These are phyloP conservation scores for Hydrangea macrophylla DNA, from an alignment of 148 eudicot species.

Conservation along the genomic window DNA sequence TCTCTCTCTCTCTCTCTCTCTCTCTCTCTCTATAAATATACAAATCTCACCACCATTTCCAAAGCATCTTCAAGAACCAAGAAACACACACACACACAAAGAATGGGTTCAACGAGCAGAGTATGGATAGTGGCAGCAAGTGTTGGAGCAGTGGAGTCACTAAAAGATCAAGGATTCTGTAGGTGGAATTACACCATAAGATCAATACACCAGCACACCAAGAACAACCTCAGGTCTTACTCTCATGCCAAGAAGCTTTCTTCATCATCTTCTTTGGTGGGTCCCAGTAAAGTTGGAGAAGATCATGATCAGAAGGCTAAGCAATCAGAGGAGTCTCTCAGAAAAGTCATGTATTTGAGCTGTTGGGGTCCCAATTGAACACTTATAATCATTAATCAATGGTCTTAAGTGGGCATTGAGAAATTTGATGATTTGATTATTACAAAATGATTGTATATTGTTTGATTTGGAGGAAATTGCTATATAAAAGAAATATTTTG, in stretches of 20 bases:
- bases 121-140: conserved; percentile 28
- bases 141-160: conserved; percentile 22
- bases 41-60: too few relatives aligned
- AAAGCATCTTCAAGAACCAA: background rate
- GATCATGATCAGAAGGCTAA: background rate
- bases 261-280: background rate
- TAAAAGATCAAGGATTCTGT: conserved; percentile 30
- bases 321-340: background rate
- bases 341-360: background rate
- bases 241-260: conserved; percentile 15
- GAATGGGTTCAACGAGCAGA: conserved; percentile 20
- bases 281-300: background rate
- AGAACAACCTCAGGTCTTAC: conserved; percentile 16
- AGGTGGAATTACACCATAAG: conserved; percentile 31
- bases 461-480: too few relatives aligned
- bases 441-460: too few relatives aligned
- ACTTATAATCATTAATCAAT: too few relatives aligned
- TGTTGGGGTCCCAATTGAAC: background rate
- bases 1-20: too few relatives aligned
- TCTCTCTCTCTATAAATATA: too few relatives aligned
- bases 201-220: conserved; percentile 21
- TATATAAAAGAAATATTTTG: too few relatives aligned
- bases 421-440: too few relatives aligned
- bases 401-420: too few relatives aligned
- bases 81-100: background rate